Evolutionary conservation across 1,284 basidiomycete species (phyloP).

Genomic region (Ceratobasidium theobromae): DNA sequence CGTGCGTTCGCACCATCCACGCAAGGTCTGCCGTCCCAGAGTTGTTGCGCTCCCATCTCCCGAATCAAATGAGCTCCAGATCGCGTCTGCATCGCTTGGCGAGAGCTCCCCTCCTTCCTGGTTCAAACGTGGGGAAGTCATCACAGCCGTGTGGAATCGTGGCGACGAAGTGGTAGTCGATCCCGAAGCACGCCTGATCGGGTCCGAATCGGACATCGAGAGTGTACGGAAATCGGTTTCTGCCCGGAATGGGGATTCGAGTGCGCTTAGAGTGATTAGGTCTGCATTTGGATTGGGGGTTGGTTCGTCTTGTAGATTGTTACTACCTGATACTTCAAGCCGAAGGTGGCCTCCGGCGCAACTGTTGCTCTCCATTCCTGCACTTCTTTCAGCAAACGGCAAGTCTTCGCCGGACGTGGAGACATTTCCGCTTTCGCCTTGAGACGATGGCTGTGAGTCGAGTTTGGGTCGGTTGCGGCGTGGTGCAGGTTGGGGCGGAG

Average conservation of each 20-base stretch:
- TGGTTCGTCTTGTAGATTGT: background rate
- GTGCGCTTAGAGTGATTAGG: slow-evolving; percentile 17
- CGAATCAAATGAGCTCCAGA: slow-evolving; percentile 24
- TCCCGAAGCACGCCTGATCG: background rate
- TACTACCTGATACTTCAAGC: background rate
- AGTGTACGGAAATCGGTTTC: slow-evolving; percentile 20
- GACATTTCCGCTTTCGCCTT: slow-evolving; percentile 2
- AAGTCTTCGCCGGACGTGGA: background rate
- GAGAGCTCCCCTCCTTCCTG: slow-evolving; percentile 3
- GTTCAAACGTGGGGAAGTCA: slow-evolving; percentile 13
- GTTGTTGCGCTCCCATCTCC: background rate
- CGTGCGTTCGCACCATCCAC: slow-evolving; percentile 23
- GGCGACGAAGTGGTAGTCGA: slow-evolving; percentile 12
- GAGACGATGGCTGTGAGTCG: background rate
- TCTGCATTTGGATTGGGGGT: slow-evolving; percentile 12
- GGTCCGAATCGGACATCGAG: background rate
- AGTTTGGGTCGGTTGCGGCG: background rate
- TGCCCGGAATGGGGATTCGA: slow-evolving; percentile 26
- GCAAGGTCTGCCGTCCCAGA: slow-evolving; percentile 14
- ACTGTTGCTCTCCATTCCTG: no score
- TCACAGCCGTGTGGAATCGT: slow-evolving; percentile 11
- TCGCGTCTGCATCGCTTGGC: slow-evolving; percentile 14
- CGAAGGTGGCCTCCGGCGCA: background rate
- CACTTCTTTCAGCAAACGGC: background rate
- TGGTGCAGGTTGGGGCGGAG: slow-evolving; percentile 10